phyloP scores from a whole-genome alignment of 1,139 yeast genomes.

The Debaryomyces udenii region DNA sequence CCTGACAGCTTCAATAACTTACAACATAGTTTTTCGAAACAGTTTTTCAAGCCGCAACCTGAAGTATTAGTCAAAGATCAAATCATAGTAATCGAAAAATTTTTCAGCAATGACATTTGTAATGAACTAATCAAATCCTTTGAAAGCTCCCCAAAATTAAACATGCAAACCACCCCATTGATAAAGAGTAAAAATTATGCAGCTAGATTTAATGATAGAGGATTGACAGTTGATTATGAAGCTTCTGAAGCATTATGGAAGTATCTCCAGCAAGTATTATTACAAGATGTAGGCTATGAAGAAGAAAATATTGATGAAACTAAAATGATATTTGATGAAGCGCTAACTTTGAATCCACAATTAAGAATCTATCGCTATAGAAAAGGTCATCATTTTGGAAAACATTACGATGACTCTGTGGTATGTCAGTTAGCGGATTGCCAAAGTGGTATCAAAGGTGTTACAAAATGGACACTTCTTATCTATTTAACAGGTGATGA shows the following conservation, averaged over 20 bases:
- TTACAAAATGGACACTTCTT: conserved; percentile 62
- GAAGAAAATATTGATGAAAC: conserved; percentile 32
- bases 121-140: conserved; percentile 46
- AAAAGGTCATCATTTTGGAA: conserved; percentile 63
- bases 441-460: conserved; percentile 30
- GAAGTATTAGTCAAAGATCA: conserved; percentile 40
- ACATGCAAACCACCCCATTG: conserved; percentile 52
- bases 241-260: conserved; percentile 50
- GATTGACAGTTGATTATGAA: conserved; percentile 39
- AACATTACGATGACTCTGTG: conserved; percentile 67
- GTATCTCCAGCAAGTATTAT: conserved; percentile 38
- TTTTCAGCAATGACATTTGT: conserved; percentile 47
- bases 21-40: conserved; percentile 22
- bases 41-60: conserved; percentile 39
- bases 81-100: conserved; percentile 49
- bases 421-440: conserved; percentile 28
- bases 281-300: conserved; percentile 32
- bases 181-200: conserved; percentile 58
- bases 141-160: conserved; percentile 22
- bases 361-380: conserved; percentile 58
- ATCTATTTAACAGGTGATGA: conserved; percentile 62
- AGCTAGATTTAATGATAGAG: conserved; percentile 60
- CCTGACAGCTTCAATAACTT: conserved; percentile 33
- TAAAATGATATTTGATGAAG: conserved; percentile 32
- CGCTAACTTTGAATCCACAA: conserved; percentile 60